phyloP scores from a whole-genome alignment of 345 rosid genomes.

The Pugionium cornutum region DNA sequence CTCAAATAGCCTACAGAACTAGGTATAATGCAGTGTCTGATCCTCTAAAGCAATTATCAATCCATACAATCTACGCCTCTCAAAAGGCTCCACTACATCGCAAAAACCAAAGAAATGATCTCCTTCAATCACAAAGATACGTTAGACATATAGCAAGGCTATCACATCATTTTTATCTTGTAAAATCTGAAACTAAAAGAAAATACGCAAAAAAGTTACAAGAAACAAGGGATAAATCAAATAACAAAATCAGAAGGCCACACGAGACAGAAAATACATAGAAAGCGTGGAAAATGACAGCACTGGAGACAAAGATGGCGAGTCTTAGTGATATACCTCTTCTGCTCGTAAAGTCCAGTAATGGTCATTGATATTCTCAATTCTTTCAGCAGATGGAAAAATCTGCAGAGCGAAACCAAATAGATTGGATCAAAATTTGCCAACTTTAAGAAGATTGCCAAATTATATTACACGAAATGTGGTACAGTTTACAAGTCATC shows the following conservation, averaged over 20 bases:
- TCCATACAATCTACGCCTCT: not conserved
- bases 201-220: not conserved
- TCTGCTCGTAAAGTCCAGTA: constrained; percentile 98
- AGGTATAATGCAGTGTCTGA: not conserved
- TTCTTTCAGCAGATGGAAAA: constrained; percentile 77
- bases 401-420: constrained; percentile 52
- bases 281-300: constrained; percentile 5
- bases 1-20: constrained; percentile 14
- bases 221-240: not conserved
- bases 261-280: not conserved
- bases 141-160: constrained; percentile 6
- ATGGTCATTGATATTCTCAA: constrained; percentile 96
- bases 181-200: constrained; percentile 3
- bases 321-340: constrained; percentile 58
- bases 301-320: constrained; percentile 24
- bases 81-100: not conserved
- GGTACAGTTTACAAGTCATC: constrained; percentile 11
- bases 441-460: constrained; percentile 10
- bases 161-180: constrained; percentile 5
- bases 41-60: constrained; percentile 5
- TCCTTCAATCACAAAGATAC: constrained; percentile 19
- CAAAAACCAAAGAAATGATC: not conserved
- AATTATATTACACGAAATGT: not conserved
- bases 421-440: constrained; percentile 20
- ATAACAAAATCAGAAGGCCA: constrained; percentile 2